A percentile compares a stretch with the other conserved stretches of the same genome.
phyloP scores from a whole-genome alignment of 352 stramenopile species.

The Pilasporangium apinafurcum region DNA sequence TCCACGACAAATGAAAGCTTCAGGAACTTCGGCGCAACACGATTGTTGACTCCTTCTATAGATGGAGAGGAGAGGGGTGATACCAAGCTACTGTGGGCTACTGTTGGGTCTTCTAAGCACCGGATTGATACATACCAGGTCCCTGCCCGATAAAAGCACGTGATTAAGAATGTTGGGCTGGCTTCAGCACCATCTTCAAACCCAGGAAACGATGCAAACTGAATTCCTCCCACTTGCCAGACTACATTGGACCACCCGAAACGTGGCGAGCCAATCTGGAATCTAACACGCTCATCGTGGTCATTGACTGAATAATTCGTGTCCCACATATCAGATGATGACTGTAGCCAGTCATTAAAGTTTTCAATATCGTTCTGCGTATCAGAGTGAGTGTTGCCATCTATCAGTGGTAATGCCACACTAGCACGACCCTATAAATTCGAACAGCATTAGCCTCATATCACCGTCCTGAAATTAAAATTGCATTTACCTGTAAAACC shows the following conservation, averaged over 20 bases:
- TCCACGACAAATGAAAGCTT: constrained; percentile 28
- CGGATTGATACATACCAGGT: constrained; percentile 63
- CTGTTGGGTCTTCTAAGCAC: constrained; percentile 52
- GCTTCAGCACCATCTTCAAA: constrained; percentile 4
- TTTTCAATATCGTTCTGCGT: constrained; percentile 1
- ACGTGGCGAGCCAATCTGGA: constrained; percentile 53
- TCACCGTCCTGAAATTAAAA: too few species aligned
- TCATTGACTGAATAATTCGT: neutral
- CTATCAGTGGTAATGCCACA: too few species aligned
- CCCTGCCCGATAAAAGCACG: constrained; percentile 53
- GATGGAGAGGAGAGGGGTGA: constrained; percentile 4
- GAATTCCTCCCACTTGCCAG: constrained; percentile 78
- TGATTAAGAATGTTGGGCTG: constrained; percentile 56
- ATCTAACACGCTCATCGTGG: constrained; percentile 26
- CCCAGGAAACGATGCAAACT: constrained; percentile 61
- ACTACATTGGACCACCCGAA: constrained; percentile 75
- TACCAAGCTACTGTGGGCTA: constrained; percentile 6
- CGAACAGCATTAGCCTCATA: too few species aligned
- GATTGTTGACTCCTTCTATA: too few species aligned
- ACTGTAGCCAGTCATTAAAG: constrained; percentile 30
- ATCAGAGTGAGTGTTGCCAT: too few species aligned
- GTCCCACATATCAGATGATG: constrained; percentile 9
- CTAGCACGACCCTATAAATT: too few species aligned
- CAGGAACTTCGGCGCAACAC: constrained; percentile 17
- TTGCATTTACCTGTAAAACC: constrained; percentile 37